A percentile compares a stretch with the other conserved stretches of the same genome.
phyloP scores from a whole-genome alignment of 768 basidiomycete species.

The Boletus pseudopeckii region DNA sequence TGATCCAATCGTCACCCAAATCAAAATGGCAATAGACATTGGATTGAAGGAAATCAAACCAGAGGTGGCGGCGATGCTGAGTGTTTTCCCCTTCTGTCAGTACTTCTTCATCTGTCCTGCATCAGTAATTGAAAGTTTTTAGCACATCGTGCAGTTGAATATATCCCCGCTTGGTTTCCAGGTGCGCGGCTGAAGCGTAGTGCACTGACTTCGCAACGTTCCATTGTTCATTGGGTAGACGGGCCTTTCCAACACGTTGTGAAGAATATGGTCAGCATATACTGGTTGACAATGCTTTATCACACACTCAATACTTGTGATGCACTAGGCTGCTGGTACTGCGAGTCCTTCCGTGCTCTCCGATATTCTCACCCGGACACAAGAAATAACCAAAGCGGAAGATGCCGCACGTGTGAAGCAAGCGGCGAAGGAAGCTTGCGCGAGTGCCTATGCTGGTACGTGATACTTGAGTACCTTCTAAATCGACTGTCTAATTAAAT shows the following conservation, averaged over 20 bases:
- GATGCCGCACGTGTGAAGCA: background rate
- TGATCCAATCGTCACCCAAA: constrained; percentile 8
- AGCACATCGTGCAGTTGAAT: background rate
- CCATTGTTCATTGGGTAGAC: background rate
- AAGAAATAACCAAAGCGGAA: background rate
- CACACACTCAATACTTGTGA: background rate
- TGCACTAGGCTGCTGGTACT: constrained; percentile 8
- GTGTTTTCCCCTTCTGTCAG: constrained; percentile 6
- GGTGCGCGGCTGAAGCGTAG: constrained; percentile 6
- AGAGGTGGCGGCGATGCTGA: constrained; percentile 5
- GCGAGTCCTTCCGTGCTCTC: constrained; percentile 11
- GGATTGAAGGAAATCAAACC: constrained; percentile 6
- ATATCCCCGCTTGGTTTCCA: constrained; percentile 11
- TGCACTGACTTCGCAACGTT: constrained; percentile 1
- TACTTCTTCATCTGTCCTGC: background rate
- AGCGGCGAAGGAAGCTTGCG: constrained; percentile 2
- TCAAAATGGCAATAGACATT: constrained; percentile 12
- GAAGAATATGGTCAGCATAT: constrained; percentile 6
- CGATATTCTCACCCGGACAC: constrained; percentile 3
- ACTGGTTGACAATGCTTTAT: background rate
- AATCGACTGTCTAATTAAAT: background rate
- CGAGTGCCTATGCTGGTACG: constrained; percentile 3
- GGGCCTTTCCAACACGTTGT: constrained; percentile 12
- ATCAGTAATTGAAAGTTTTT: background rate
- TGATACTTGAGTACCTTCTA: background rate